phyloP scores from a whole-genome alignment of 2,329 filamentous ascomycete genomes.

The Coleophoma cylindrospora region DNA sequence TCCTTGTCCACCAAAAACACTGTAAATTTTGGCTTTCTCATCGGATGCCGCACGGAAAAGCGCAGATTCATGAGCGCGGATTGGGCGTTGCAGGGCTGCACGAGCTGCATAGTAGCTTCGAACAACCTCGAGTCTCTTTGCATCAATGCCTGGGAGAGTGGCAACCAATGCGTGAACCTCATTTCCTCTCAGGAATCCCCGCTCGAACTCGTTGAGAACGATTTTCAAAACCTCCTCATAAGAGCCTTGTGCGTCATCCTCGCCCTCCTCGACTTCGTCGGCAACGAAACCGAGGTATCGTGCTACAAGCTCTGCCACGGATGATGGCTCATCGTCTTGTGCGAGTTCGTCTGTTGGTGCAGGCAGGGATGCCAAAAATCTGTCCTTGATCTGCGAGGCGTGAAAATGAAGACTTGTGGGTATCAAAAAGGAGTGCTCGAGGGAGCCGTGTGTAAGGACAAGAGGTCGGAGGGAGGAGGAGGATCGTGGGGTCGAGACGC shows the following conservation, averaged over 20 bases:
- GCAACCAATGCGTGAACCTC: slow-evolving; percentile 91
- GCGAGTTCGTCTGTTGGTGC: slow-evolving; percentile 94
- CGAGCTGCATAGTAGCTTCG: slow-evolving; percentile 89
- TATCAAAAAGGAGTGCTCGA: slow-evolving; percentile 94
- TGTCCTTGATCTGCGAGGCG: slow-evolving; percentile 88
- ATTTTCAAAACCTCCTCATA: slow-evolving; percentile 92
- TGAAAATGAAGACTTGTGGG: slow-evolving; percentile 95
- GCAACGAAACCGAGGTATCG: slow-evolving; percentile 91
- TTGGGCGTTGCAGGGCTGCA: slow-evolving; percentile 74
- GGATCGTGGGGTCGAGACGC: slow-evolving; percentile 92
- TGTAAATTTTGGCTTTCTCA: slow-evolving; percentile 79
- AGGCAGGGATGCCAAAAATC: slow-evolving; percentile 80
- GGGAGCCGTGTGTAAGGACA: slow-evolving; percentile 84
- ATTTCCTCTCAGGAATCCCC: slow-evolving; percentile 89
- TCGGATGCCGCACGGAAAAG: slow-evolving; percentile 85
- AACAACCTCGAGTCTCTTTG: slow-evolving; percentile 88
- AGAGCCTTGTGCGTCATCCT: slow-evolving; percentile 82
- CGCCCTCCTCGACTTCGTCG: slow-evolving; percentile 83
- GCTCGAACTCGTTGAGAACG: slow-evolving; percentile 92
- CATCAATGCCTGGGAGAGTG: slow-evolving; percentile 79
- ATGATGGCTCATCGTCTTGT: slow-evolving; percentile 98
- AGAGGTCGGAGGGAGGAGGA: slow-evolving; percentile 89
- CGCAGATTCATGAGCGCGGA: slow-evolving; percentile 90
- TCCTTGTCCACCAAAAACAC: slow-evolving; percentile 92
- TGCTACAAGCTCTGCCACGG: slow-evolving; percentile 84